Conservation (phyloP, 2,329 filamentous ascomycete species). For the Hypoxylon sp. region DNA sequence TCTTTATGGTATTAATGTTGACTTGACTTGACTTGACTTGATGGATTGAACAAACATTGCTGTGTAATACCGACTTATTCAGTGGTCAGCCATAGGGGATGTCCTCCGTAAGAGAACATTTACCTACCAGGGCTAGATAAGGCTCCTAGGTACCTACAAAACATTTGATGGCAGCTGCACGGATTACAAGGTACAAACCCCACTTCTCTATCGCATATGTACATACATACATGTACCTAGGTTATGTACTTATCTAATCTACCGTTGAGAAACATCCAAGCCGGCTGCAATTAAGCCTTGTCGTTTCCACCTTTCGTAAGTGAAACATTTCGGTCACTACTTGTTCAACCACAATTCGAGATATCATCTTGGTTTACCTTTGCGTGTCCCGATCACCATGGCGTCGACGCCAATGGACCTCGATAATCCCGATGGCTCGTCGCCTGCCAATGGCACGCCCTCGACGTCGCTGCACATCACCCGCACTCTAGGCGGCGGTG, state of each 20-base stretch:
- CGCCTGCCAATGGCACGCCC: constrained; percentile 56
- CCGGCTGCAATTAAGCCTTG: constrained; percentile 24
- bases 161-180: too few species aligned
- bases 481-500: constrained; percentile 58
- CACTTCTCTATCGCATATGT: not conserved
- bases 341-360: too few species aligned
- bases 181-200: not conserved
- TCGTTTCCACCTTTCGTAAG: not conserved
- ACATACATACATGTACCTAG: not conserved
- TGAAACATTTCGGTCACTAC: not conserved
- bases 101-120: too few species aligned
- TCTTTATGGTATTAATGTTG: too few species aligned
- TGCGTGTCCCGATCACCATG: constrained; percentile 53
- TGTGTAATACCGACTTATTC: too few species aligned
- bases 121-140: too few species aligned
- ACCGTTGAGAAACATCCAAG: not conserved
- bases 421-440: constrained; percentile 58
- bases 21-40: too few species aligned
- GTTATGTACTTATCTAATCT: not conserved
- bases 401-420: constrained; percentile 69
- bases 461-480: constrained; percentile 62
- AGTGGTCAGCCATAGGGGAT: too few species aligned
- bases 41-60: too few species aligned
- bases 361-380: not conserved
- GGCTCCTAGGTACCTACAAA: too few species aligned